Percentiles rank a stretch among this genome's conserved stretches.
These are phyloP conservation scores for Urochloa ruziziensis DNA, from an alignment of 176 grass and related monocot genomes.

Conservation along the genomic window DNA sequence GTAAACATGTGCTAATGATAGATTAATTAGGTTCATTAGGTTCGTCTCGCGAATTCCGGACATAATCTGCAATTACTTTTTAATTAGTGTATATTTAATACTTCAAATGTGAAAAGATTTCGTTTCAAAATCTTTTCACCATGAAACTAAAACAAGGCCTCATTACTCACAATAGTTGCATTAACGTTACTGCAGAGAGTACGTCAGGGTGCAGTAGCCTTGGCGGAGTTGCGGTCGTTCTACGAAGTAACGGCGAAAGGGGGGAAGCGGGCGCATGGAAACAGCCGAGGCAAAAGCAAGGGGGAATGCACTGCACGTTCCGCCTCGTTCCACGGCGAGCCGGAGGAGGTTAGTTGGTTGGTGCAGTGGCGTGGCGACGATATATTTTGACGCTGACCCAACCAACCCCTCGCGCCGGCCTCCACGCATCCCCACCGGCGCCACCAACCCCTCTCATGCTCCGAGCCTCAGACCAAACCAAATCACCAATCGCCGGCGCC, in stretches of 20 bases:
- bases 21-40: no score
- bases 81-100: no score
- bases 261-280: not conserved
- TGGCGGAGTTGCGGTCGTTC: not conserved
- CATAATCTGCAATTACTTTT: no score
- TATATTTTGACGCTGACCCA: slow-evolving; percentile 27
- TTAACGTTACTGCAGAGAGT: not conserved
- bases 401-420: not conserved
- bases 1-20: no score
- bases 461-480: not conserved
- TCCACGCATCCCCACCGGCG: not conserved
- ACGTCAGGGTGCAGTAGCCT: not conserved
- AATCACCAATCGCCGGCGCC: slow-evolving; percentile 10
- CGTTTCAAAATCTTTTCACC: no score
- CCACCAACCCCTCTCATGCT: slow-evolving; percentile 35
- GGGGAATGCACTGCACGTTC: not conserved
- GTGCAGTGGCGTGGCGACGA: slow-evolving; percentile 16
- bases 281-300: not conserved
- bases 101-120: no score
- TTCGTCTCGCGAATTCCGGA: no score
- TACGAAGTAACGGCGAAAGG: slow-evolving; percentile 25
- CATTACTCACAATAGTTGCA: no score
- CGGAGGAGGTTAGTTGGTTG: not conserved
- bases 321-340: not conserved
- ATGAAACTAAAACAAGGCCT: no score